Percentiles rank a stretch among this genome's conserved stretches.
Evolutionary conservation across 2,329 filamentous ascomycete genomes (phyloP).

Genomic region (Exophiala bonariae): DNA sequence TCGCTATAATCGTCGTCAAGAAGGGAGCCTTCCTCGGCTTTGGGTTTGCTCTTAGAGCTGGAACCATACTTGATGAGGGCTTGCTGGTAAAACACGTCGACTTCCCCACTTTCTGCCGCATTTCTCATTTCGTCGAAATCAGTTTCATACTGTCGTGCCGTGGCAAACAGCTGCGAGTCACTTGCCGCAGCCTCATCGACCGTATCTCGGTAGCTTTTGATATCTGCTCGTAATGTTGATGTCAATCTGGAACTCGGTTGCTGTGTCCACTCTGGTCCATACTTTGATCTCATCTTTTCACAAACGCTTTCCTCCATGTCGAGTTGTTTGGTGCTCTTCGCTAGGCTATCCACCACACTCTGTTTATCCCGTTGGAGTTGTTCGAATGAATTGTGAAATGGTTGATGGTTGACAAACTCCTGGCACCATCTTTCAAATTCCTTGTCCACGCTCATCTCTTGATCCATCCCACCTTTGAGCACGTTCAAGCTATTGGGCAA

Average conservation of each 20-base stretch:
- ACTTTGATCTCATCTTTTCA: conserved; percentile 99
- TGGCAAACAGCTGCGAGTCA: conserved; percentile 78
- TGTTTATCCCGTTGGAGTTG: conserved; percentile 75
- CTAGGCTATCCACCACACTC: conserved; percentile 69
- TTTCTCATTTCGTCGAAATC: conserved; percentile 95
- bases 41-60: conserved; percentile 59
- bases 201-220: conserved; percentile 83
- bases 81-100: conserved; percentile 83
- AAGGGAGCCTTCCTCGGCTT: conserved; percentile 69
- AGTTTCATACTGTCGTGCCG: conserved; percentile 78
- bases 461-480: conserved; percentile 87
- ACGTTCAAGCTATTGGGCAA: conserved; percentile 87
- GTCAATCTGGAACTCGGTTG: conserved; percentile 91
- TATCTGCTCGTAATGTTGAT: conserved; percentile 80
- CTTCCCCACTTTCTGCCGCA: conserved; percentile 81
- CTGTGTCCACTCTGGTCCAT: conserved; percentile 93
- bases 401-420: conserved; percentile 82
- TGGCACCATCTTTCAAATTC: conserved; percentile 94
- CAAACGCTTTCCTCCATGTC: conserved; percentile 98
- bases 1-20: conserved; percentile 93
- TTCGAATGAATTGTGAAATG: conserved; percentile 77
- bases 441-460: conserved; percentile 82
- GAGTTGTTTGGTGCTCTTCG: conserved; percentile 80
- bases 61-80: conserved; percentile 77
- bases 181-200: conserved; percentile 86